phyloP scores from a whole-genome alignment of 177 flowering plant genomes.

The Vitis hybrid region DNA sequence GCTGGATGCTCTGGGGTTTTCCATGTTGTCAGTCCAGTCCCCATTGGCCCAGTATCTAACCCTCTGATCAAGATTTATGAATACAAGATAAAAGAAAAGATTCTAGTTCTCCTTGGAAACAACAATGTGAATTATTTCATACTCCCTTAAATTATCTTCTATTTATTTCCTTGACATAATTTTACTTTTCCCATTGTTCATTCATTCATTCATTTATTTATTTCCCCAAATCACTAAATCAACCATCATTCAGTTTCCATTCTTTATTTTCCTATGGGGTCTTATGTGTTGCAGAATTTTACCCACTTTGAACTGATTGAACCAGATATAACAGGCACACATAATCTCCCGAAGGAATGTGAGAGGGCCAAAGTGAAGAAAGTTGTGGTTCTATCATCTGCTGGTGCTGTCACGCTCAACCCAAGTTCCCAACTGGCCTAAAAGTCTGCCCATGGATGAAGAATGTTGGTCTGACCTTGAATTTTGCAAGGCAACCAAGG shows the following conservation, averaged over 20 bases:
- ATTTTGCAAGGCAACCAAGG: slow-evolving; percentile 22
- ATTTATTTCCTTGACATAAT: too few species aligned
- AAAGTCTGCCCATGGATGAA: slow-evolving; percentile 29
- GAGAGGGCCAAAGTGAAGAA: slow-evolving; percentile 21
- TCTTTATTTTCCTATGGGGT: background rate
- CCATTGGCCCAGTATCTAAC: slow-evolving; percentile 13
- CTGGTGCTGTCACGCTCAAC: slow-evolving; percentile 23
- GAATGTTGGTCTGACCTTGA: slow-evolving; percentile 37
- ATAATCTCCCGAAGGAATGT: slow-evolving; percentile 33
- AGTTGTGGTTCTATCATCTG: slow-evolving; percentile 35
- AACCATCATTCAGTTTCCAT: background rate
- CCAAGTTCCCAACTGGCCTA: slow-evolving; percentile 27
- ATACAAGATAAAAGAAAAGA: background rate
- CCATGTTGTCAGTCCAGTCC: slow-evolving; percentile 47
- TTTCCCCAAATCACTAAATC: background rate
- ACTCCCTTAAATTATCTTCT: background rate
- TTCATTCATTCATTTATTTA: background rate
- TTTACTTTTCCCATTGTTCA: too few species aligned
- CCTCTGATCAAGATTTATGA: slow-evolving; percentile 24
- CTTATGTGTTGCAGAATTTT: background rate
- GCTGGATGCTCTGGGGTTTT: slow-evolving; percentile 48
- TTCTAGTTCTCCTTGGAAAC: background rate
- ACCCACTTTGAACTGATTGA: slow-evolving; percentile 30
- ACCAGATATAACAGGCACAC: slow-evolving; percentile 36
- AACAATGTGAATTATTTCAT: background rate